Conservation (phyloP, 768 basidiomycete genomes). For the Tylopilus sp. region DNA sequence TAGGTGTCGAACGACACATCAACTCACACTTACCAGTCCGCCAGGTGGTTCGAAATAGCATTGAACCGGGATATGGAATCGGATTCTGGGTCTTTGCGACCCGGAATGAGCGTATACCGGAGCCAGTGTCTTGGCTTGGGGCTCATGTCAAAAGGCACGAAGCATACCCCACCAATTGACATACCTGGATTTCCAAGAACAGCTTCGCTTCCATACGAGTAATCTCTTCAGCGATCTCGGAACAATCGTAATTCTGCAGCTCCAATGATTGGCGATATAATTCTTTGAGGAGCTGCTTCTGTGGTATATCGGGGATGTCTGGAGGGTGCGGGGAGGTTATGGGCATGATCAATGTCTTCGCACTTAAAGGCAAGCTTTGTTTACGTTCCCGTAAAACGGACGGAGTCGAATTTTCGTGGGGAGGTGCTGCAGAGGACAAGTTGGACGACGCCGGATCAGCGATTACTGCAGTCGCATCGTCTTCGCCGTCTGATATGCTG, state of each 20-base stretch:
- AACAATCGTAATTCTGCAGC: slow-evolving; percentile 52
- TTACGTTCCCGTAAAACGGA: slow-evolving; percentile 55
- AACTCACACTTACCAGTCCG: slow-evolving; percentile 59
- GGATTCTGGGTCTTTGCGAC: slow-evolving; percentile 57
- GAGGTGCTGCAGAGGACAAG: slow-evolving; percentile 18
- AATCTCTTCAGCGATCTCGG: slow-evolving; percentile 81
- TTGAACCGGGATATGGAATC: slow-evolving; percentile 77
- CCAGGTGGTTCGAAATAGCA: slow-evolving; percentile 76
- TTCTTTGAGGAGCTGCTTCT: slow-evolving; percentile 61
- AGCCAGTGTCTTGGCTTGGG: slow-evolving; percentile 84
- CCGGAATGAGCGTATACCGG: slow-evolving; percentile 67
- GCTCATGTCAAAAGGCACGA: not conserved
- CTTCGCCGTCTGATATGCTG: slow-evolving; percentile 52
- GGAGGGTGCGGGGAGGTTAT: slow-evolving; percentile 23
- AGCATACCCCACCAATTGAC: slow-evolving; percentile 12
- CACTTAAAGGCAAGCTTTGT: slow-evolving; percentile 58
- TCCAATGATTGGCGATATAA: slow-evolving; percentile 57
- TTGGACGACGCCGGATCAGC: slow-evolving; percentile 32
- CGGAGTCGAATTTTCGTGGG: slow-evolving; percentile 22
- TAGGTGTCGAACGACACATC: not conserved
- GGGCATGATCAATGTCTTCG: slow-evolving; percentile 43
- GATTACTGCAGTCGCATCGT: slow-evolving; percentile 32
- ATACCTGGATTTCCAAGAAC: slow-evolving; percentile 76
- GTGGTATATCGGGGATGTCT: slow-evolving; percentile 38
- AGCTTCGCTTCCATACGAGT: slow-evolving; percentile 66